Evolutionary conservation across 805 yeast genomes (phyloP).

Genomic region (Yarrowia divulgata): DNA sequence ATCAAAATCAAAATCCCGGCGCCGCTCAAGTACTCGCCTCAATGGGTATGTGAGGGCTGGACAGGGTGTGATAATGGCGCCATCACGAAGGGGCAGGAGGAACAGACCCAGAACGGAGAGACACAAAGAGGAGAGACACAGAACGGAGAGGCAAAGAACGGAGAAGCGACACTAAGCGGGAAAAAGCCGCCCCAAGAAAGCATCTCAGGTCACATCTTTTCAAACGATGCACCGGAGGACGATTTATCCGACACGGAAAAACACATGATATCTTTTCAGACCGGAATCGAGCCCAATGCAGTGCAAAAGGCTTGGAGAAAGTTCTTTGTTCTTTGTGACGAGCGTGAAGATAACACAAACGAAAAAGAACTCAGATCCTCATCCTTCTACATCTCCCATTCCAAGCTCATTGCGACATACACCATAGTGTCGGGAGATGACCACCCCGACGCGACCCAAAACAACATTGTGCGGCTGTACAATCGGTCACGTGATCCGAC

Average conservation of each 20-base stretch:
- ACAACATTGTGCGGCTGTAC: slow-evolving; percentile 7
- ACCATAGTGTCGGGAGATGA: background rate
- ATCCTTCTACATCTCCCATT: slow-evolving; percentile 3
- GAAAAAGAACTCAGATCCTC: background rate
- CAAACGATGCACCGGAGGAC: background rate
- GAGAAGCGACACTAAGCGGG: background rate
- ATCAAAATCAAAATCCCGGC: slow-evolving; percentile 47
- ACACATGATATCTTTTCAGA: background rate
- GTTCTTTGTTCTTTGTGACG: slow-evolving; percentile 14
- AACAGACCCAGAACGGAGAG: background rate
- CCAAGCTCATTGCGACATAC: background rate
- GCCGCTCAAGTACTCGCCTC: slow-evolving; percentile 46
- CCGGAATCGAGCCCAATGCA: slow-evolving; percentile 32
- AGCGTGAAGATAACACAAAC: background rate
- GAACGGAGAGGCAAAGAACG: background rate
- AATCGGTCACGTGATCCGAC: background rate
- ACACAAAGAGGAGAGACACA: background rate
- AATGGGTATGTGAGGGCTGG: slow-evolving; percentile 43
- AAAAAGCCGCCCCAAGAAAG: background rate
- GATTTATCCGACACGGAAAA: slow-evolving; percentile 1
- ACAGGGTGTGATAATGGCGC: slow-evolving; percentile 9
- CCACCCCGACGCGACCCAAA: background rate
- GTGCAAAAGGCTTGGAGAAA: slow-evolving; percentile 16
- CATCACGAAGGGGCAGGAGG: background rate
- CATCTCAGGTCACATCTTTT: no score